Evolutionary conservation across 2,329 filamentous ascomycete genomes (phyloP), one percentile per base, ranked within the genome.

Genomic region (Trichoderma sp.): DNA sequence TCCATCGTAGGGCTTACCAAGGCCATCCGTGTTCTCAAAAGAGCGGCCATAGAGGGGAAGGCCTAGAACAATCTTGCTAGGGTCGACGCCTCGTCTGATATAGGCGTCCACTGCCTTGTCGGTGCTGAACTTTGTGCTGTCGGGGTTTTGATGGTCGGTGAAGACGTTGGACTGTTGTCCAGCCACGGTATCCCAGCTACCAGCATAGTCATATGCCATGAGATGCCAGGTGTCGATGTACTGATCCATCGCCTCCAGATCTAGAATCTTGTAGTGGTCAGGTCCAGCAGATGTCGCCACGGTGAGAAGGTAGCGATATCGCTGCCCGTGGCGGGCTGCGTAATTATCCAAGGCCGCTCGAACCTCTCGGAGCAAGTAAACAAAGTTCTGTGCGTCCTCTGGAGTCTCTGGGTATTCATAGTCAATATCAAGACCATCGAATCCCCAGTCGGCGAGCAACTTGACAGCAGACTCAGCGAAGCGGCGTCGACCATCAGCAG

Each of bases 1-100:
- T 12, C 93, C 93, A 6, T 80, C 86, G 84, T 89, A 97, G 0
- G 88, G 80, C 78, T 88, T 84, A 1, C 94, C 94, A 0, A 92
- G 87, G 0, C 94, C 94, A 6, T 87, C 83, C 0, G 94, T 96
- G 62, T 89, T 86, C 68, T 88, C 85, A 80, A 97, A 97, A 0
- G 92, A 88, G n/a, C 94, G 91, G 1, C 94, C 94, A 81, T 96
- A 97, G 1, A 97, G 87, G 0, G 94, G 93, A 85, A 96, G 89
- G 1, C 94, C 94, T 38, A 97, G 84, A 7, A 94, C 88, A 68
- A 97, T 90, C 84, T 95, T 96, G 67, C 84, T 81, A 0, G 90
- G 78, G 0, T 87, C 79, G 9, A 97, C 87, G 9, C 91, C 91
- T 14, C 87, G 85, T 4, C 85, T 80, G 12, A 90, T 83, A 74